A percentile compares a stretch with the other conserved stretches of the same genome.
Evolutionary conservation across 2,329 filamentous ascomycete genomes (phyloP).

Genomic region (Elsinoe perseae): DNA sequence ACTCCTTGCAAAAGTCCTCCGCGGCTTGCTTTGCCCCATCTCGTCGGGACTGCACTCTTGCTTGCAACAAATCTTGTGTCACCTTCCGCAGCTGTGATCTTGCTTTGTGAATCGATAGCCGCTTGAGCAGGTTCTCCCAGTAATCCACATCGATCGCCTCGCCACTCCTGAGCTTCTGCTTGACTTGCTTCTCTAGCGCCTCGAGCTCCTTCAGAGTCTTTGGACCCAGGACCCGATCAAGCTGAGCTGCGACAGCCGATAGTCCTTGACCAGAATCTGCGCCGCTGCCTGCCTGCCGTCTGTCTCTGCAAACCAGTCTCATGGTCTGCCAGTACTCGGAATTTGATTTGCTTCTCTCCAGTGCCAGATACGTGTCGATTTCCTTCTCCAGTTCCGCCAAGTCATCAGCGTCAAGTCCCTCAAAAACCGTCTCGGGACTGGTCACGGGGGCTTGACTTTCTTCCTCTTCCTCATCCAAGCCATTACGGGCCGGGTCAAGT

Average conservation of each 20-base stretch:
- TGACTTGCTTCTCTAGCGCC: conserved; percentile 77
- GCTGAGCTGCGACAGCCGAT: conserved; percentile 74
- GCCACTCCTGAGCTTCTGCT: conserved; percentile 73
- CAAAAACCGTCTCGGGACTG: conserved; percentile 72
- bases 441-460: conserved; percentile 73
- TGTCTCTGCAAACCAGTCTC: conserved; percentile 72
- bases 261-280: conserved; percentile 62
- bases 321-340: conserved; percentile 87
- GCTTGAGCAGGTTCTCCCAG: conserved; percentile 87
- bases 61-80: conserved; percentile 65
- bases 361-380: conserved; percentile 67
- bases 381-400: conserved; percentile 72
- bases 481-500: conserved; percentile 73
- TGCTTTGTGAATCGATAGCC: conserved; percentile 82
- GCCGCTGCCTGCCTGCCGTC: conserved; percentile 56
- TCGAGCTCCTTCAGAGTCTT: conserved; percentile 86
- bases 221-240: conserved; percentile 76
- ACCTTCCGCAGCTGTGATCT: conserved; percentile 75
- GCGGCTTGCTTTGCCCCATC: conserved; percentile 63
- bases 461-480: conserved; percentile 71
- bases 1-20: conserved; percentile 30
- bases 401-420: conserved; percentile 58
- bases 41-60: conserved; percentile 58
- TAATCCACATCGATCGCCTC: conserved; percentile 95
- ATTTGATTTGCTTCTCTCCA: conserved; percentile 73